These are phyloP conservation scores for Auriculariales sp. DNA, from an alignment of 768 basidiomycete species.

Conservation along the genomic window DNA sequence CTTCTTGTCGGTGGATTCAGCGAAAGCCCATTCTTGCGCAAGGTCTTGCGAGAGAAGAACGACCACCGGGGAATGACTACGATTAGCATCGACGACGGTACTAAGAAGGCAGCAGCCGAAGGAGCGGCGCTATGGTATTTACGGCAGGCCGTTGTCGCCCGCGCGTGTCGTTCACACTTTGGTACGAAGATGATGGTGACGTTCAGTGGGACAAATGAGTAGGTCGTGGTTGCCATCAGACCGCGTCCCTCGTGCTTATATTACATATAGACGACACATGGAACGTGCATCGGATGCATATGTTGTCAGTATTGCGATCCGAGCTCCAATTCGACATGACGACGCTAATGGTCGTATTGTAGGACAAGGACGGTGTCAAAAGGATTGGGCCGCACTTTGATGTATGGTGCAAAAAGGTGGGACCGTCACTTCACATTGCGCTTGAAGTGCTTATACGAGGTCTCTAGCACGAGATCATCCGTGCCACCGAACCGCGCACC, in stretches of 20 bases:
- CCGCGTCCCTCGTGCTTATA: background rate
- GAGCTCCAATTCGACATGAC: too few relatives aligned
- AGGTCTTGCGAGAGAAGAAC: background rate
- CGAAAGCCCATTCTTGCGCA: background rate
- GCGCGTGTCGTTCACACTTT: background rate
- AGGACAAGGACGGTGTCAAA: background rate
- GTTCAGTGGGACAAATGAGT: background rate
- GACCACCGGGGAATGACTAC: background rate
- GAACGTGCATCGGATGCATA: background rate
- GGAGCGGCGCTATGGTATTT: constrained; percentile 4
- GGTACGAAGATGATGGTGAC: background rate
- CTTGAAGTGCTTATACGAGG: too few relatives aligned
- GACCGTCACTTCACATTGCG: too few relatives aligned
- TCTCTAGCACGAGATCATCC: background rate
- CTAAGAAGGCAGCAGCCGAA: constrained; percentile 1
- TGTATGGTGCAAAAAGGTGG: background rate
- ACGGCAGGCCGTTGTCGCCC: background rate
- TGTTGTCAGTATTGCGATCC: too few relatives aligned
- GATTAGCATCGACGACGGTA: background rate
- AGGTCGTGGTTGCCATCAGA: background rate
- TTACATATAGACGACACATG: background rate
- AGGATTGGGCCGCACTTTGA: background rate
- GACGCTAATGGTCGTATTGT: too few relatives aligned
- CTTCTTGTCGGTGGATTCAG: background rate
- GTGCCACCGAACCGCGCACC: background rate